Evolutionary conservation across 352 stramenopile genomes (phyloP).

Genomic region (Phytophthora hibernalis): DNA sequence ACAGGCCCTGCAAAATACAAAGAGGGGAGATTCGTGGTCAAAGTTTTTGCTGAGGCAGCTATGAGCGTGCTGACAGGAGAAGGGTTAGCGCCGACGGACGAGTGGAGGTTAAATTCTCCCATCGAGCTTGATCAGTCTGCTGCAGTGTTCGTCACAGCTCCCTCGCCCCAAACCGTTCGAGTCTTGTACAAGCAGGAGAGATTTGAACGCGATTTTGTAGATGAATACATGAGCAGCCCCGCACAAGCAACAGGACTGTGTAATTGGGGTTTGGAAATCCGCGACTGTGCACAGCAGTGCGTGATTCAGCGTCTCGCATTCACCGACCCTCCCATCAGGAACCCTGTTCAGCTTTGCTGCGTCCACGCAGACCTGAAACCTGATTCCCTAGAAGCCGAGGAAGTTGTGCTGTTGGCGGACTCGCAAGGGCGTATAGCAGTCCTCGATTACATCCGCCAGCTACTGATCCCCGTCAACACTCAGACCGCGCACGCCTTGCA

Average conservation of each 20-base stretch:
- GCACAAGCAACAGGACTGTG: background rate
- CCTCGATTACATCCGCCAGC: slow-evolving; percentile 30
- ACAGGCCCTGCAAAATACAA: slow-evolving; percentile 15
- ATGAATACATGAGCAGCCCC: background rate
- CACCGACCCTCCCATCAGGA: background rate
- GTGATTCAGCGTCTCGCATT: slow-evolving; percentile 41
- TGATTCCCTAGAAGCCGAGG: slow-evolving; percentile 7
- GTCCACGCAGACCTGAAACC: slow-evolving; percentile 5
- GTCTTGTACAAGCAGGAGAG: slow-evolving; percentile 28
- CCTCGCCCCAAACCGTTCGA: slow-evolving; percentile 3
- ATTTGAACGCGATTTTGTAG: background rate
- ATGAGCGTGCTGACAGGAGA: slow-evolving; percentile 35
- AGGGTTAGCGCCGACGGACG: slow-evolving; percentile 39
- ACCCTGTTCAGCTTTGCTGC: slow-evolving; percentile 7
- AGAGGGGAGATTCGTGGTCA: slow-evolving; percentile 21
- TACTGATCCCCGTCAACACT: slow-evolving; percentile 28
- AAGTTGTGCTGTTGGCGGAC: slow-evolving; percentile 37
- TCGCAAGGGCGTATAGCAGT: slow-evolving; percentile 27
- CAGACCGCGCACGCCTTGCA: slow-evolving; percentile 11
- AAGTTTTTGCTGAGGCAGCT: slow-evolving; percentile 46
- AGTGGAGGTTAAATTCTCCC: slow-evolving; percentile 35
- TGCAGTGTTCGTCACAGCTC: slow-evolving; percentile 20
- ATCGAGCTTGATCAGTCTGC: slow-evolving; percentile 15
- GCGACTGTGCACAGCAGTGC: slow-evolving; percentile 41
- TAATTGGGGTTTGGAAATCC: slow-evolving; percentile 47